phyloP scores from a whole-genome alignment of 768 basidiomycete genomes.

The Boletus sp. region DNA sequence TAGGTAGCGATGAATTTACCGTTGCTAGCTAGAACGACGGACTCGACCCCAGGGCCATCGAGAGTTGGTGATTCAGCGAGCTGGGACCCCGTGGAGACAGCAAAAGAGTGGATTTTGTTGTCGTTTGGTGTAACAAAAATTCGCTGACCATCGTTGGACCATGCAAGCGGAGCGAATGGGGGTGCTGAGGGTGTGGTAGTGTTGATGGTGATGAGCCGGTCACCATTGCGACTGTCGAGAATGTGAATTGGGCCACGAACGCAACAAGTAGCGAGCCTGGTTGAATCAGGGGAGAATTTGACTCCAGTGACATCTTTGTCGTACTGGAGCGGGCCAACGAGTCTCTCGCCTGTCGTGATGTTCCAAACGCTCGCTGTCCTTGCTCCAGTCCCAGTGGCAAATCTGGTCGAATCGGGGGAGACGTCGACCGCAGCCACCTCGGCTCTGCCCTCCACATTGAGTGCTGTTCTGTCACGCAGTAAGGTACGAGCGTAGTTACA shows the following conservation, averaged over 20 bases:
- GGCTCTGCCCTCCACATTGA: no score
- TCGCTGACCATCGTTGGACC: not conserved
- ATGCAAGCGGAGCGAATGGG: not conserved
- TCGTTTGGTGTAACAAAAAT: not conserved
- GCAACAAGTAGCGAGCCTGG: not conserved
- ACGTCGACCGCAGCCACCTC: no score
- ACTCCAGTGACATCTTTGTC: no score
- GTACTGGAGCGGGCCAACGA: not conserved
- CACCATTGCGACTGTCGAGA: not conserved
- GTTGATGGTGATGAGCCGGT: not conserved
- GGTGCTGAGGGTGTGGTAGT: not conserved
- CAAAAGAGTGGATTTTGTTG: not conserved
- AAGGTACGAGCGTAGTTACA: no score
- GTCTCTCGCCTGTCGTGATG: not conserved
- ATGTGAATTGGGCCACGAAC: not conserved
- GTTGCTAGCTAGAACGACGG: not conserved
- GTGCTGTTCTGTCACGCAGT: accelerated
- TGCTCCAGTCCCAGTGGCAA: not conserved
- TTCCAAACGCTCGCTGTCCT: not conserved
- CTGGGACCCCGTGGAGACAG: not conserved
- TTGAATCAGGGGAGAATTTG: no score
- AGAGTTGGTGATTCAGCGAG: not conserved
- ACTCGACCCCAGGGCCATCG: not conserved
- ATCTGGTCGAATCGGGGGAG: not conserved
- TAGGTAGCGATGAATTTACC: not conserved